These are phyloP conservation scores for Akebia trifoliata DNA, from an alignment of 164 flowering plant species.

Conservation along the genomic window DNA sequence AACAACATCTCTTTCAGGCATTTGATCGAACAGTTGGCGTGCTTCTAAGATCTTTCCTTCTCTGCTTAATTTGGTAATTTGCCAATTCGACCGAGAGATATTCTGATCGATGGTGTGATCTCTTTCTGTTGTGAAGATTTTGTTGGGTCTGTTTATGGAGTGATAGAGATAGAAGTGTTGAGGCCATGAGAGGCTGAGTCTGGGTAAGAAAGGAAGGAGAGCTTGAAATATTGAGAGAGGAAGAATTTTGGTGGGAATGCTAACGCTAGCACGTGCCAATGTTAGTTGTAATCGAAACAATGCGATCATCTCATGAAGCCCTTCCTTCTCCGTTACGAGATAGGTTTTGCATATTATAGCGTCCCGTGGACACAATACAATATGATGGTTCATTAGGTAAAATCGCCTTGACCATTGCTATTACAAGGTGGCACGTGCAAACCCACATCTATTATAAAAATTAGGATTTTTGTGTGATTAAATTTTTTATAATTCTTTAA, in stretches of 20 bases:
- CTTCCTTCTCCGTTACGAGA: no score
- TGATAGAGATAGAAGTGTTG: background rate
- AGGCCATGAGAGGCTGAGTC: background rate
- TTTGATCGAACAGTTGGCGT: background rate
- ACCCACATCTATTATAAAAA: no score
- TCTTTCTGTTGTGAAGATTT: background rate
- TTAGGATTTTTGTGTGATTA: no score
- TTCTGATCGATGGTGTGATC: background rate
- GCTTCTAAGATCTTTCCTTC: constrained; percentile 1
- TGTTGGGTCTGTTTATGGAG: background rate
- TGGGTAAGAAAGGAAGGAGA: background rate
- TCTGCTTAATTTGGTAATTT: background rate
- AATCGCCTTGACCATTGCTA: no score
- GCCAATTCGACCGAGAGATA: background rate
- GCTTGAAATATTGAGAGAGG: background rate
- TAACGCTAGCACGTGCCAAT: background rate
- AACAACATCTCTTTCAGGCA: constrained; percentile 6
- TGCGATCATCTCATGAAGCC: background rate
- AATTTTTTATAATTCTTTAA: no score
- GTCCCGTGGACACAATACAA: no score
- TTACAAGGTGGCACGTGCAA: no score
- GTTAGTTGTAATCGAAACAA: background rate
- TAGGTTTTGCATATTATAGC: no score
- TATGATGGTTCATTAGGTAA: no score
- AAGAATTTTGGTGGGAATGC: background rate